phyloP scores from a whole-genome alignment of 2,329 filamentous ascomycete species.

The Botryotinia convoluta region DNA sequence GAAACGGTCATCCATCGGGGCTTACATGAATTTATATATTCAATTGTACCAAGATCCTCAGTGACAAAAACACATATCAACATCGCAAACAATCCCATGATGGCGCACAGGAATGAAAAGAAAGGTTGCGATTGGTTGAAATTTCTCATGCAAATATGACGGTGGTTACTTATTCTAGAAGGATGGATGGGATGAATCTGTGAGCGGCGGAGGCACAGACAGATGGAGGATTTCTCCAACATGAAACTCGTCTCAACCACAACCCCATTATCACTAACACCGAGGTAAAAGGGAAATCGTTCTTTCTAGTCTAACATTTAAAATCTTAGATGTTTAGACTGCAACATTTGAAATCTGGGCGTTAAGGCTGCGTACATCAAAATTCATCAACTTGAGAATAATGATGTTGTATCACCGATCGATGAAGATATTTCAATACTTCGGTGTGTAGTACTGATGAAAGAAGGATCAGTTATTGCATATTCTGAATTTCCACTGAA shows the following conservation, averaged over 20 bases:
- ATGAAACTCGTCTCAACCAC: conserved; percentile 12
- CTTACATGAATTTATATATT: conserved; percentile 2
- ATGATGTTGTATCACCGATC: background rate
- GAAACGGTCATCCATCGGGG: background rate
- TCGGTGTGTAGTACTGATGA: background rate
- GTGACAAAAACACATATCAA: background rate
- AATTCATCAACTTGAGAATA: conserved; percentile 12
- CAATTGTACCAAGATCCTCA: background rate
- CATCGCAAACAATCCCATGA: background rate
- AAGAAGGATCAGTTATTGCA: background rate
- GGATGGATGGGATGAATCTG: conserved; percentile 1
- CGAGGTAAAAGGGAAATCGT: background rate
- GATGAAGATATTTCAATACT: background rate
- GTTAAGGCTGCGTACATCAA: background rate
- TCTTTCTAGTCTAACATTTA: background rate
- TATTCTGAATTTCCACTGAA: background rate
- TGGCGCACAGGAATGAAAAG: background rate
- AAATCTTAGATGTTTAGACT: conserved; percentile 4
- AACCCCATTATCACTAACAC: background rate
- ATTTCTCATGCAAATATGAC: background rate
- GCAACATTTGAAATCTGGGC: background rate
- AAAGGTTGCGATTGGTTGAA: conserved; percentile 4
- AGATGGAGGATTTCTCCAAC: background rate
- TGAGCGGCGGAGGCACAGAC: background rate
- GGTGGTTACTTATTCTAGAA: background rate